These are phyloP conservation scores for Dalbergia cultrata DNA, from an alignment of 306 rosid genomes.

Conservation along the genomic window DNA sequence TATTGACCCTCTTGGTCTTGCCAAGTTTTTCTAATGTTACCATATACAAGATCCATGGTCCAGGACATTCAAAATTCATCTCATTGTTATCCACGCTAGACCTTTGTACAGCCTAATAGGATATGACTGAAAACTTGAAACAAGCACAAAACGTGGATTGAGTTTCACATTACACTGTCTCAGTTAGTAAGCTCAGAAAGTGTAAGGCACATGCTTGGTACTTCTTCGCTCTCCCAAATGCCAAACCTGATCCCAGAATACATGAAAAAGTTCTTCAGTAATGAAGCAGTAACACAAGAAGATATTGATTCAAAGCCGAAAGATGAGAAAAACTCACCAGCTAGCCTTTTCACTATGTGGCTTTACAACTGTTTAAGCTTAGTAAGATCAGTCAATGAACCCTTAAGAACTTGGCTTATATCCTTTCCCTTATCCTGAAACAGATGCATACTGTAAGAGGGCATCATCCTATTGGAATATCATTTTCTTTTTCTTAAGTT, in stretches of 20 bases:
- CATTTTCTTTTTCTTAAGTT: constrained; percentile 6
- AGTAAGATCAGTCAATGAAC: constrained; percentile 64
- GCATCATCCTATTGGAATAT: constrained; percentile 25
- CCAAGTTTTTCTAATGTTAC: not conserved
- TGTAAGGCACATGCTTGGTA: constrained; percentile 21
- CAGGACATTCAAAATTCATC: constrained; percentile 30
- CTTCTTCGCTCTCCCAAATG: constrained; percentile 28
- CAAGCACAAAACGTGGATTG: not conserved
- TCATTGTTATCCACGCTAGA: constrained; percentile 32
- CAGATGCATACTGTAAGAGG: constrained; percentile 28
- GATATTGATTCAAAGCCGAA: constrained; percentile 17
- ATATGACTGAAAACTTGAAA: constrained; percentile 3
- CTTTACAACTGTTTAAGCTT: constrained; percentile 58
- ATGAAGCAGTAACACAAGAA: constrained; percentile 4
- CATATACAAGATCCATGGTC: constrained; percentile 19
- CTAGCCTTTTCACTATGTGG: constrained; percentile 37
- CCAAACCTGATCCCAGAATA: constrained; percentile 50
- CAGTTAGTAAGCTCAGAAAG: constrained; percentile 26
- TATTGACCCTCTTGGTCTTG: not conserved
- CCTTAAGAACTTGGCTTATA: constrained; percentile 57
- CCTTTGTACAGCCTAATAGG: constrained; percentile 31
- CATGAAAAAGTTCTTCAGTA: constrained; percentile 10
- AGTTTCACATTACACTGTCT: constrained; percentile 33
- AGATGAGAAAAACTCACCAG: constrained; percentile 46
- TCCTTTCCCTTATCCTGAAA: constrained; percentile 64